Conservation (phyloP, 208 protist genomes). For the Crithidia brevicula region DNA sequence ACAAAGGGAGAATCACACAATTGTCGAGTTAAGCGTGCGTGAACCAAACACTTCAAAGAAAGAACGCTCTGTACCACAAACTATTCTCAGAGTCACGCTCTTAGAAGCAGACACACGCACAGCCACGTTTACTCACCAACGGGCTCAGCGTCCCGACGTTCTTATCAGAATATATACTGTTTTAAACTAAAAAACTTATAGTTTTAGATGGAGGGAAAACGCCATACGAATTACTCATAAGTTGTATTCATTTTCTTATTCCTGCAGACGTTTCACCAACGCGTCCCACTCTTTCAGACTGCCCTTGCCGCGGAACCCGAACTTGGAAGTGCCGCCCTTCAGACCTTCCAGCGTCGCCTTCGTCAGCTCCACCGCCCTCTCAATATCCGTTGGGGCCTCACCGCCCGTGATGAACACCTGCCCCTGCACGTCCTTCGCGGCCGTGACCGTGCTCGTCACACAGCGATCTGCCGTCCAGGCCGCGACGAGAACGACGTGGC, state of each 20-base stretch:
- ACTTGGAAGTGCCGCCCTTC: slow-evolving; percentile 76
- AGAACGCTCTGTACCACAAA: no score
- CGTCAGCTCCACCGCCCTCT: slow-evolving; percentile 36
- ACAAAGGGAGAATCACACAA: no score
- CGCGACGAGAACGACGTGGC: slow-evolving; percentile 51
- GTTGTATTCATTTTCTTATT: neutral
- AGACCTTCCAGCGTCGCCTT: slow-evolving; percentile 51
- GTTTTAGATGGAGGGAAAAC: neutral
- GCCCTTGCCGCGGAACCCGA: slow-evolving; percentile 80
- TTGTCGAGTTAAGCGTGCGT: no score
- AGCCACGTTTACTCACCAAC: no score
- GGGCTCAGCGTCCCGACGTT: no score
- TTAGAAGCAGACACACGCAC: no score
- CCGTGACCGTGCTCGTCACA: slow-evolving; percentile 18
- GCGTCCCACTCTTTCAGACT: slow-evolving; percentile 61
- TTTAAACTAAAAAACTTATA: no score
- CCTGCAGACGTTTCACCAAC: slow-evolving; percentile 45
- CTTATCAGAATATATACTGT: no score
- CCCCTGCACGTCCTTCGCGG: slow-evolving; percentile 40
- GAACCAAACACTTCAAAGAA: no score
- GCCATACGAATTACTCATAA: neutral
- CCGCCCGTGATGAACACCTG: slow-evolving; percentile 75
- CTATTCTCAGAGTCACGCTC: no score
- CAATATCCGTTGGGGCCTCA: slow-evolving; percentile 35
- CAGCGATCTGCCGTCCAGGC: slow-evolving; percentile 51